Conservation (phyloP, 2,329 filamentous ascomycete genomes). For the Truncatella angustata region DNA sequence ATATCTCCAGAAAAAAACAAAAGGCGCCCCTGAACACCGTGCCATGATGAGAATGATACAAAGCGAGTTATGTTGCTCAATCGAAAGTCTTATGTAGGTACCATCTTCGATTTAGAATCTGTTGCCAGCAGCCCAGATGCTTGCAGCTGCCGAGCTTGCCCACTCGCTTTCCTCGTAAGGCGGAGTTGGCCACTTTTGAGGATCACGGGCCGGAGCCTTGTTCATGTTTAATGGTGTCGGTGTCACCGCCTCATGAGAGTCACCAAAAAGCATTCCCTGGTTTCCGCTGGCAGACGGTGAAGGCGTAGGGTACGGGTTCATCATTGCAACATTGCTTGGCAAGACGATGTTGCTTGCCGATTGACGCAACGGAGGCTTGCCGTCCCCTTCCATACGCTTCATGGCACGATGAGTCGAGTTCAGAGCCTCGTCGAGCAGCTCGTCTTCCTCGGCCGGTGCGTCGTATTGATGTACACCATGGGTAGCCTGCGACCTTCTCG, state of each 20-base stretch:
- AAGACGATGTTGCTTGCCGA: conserved; percentile 63
- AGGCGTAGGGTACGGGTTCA: conserved; percentile 64
- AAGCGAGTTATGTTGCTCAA: conserved; percentile 14
- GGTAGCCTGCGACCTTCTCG: conserved; percentile 71
- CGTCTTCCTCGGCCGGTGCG: conserved; percentile 93
- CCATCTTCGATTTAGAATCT: conserved; percentile 46
- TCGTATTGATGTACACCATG: conserved; percentile 85
- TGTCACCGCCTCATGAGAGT: conserved; percentile 58
- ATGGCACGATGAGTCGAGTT: conserved; percentile 74
- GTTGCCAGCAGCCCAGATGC: conserved; percentile 73
- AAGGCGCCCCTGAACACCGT: conserved; percentile 29
- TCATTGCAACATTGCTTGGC: conserved; percentile 58
- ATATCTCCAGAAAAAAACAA: conserved; percentile 20
- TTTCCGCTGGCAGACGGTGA: conserved; percentile 82
- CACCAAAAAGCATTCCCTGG: conserved; percentile 70
- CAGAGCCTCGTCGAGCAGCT: conserved; percentile 86
- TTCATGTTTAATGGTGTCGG: conserved; percentile 71
- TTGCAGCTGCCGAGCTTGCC: conserved; percentile 78
- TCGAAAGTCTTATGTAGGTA: conserved; percentile 11
- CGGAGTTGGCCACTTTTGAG: conserved; percentile 85
- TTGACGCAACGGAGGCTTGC: conserved; percentile 53
- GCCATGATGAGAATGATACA: conserved; percentile 30
- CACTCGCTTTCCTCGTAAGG: conserved; percentile 94
- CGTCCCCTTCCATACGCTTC: conserved; percentile 63
- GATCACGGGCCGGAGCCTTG: conserved; percentile 43